Evolutionary conservation across 75 land plant genomes (phyloP), one percentile per base, ranked within the genome.

Genomic region (Ceratopteris richardii): DNA sequence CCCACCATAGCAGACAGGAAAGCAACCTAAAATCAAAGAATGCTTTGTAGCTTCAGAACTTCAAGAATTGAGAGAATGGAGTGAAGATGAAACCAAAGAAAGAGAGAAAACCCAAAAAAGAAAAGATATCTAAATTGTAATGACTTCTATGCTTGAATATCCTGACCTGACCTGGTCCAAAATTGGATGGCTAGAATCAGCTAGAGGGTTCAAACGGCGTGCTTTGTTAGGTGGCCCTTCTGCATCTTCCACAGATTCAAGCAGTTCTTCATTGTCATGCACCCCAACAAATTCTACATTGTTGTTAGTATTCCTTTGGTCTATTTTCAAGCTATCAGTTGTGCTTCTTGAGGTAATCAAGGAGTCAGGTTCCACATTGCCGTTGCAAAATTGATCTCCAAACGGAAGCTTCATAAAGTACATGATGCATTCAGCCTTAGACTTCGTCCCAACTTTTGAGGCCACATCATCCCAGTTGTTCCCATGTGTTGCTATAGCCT

Each of bases 381-480:
- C 37, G 9, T 9, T 33, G 22, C 69, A 12, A 72, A 73, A 87
- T 47, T 87, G 80, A 66, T 95, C 91, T 56, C 86, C 99, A 70
- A 90, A 84, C n/a, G 97, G 92, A 28, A 95, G 82, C 75, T 82
- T 83, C 39, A 95, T 63, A 46, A 95, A 95, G n/a, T 82, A 79
- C 44, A 80, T 55, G 54, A 95, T 78, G 68, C 99, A 95, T 28
- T 87, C 96, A 33, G 56, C 71, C 66, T 82, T 87, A 52, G 61
- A 73, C 52, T 79, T 79, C 20, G 83, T 82, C 36, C 77, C 77
- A 47, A 95, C 99, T 70, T 90, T 79, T 20, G 77, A 74, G 13
- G 96, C 89, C 53, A 92, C 90, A 59, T 54, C 77, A 58, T 70
- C 83, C 99, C 99, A 95, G 61, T 90, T 80, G 58, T 95, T 97